Evolutionary conservation across 106 monocot species (phyloP), one percentile per base, ranked within the genome.

Genomic region (Allium sativum): DNA sequence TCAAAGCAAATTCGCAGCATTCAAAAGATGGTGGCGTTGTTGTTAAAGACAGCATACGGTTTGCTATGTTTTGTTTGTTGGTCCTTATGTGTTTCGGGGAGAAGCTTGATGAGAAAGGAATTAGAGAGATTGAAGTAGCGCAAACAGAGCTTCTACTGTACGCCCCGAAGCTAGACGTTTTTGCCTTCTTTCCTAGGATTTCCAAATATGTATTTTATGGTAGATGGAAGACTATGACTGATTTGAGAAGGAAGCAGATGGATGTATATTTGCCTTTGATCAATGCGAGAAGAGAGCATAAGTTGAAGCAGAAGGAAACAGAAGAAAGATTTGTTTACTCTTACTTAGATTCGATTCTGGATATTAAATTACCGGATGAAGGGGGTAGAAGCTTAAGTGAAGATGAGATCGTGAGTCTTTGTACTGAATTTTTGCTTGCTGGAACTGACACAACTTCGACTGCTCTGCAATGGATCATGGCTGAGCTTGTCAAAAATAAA

Each of bases 381-480:
- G 67, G 68, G 7, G 67, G 55, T 2, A 63, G 72, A 16, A 12
- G 10, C n/a, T 64, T 81, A 11, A 68, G 22, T 8, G 71, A 76
- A 10, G 76, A 72, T 46, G 80, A 81, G 56, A n/a, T 76, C 41
- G 57, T 76, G 22, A 67, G 1, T 8, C 72, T 76, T 17, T 81
- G 80, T 56, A 48, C 75, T 7, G 80, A 81, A 64, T 81, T 81
- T 51, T 19, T 81, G 18, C 76, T 44, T 46, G 80, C 71, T 1
- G 76, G 80, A 4, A 76, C 71, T 1, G 80, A 81, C 58, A 81
- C 80, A 8, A 81, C 76, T 0, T 52, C 76, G 1, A 72, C 76
- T 2, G 62, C 76, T 11, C 67, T 81, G 8, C 58, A 81, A 18
- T 81, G 80, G 80, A 81, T 72, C 68, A 81, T 81, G 76, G 80